Conservation (phyloP, 2,329 filamentous ascomycete species). For the Penicillium olsonii region DNA sequence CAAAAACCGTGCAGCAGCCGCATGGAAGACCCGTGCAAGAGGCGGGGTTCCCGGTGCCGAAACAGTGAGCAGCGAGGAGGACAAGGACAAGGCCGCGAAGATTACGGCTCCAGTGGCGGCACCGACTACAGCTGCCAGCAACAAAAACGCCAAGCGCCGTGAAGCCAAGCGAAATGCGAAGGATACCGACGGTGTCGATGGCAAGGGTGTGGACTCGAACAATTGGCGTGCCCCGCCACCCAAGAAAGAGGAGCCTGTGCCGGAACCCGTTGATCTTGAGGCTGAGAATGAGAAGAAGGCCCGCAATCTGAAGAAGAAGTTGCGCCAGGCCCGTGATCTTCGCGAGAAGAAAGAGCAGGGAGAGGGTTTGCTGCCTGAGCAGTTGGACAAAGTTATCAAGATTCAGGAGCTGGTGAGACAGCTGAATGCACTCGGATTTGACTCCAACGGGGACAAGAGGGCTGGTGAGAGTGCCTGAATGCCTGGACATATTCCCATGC, state of each 20-base stretch:
- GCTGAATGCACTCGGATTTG: slow-evolving; percentile 80
- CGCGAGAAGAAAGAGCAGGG: slow-evolving; percentile 89
- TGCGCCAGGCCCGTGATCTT: slow-evolving; percentile 88
- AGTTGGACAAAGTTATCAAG: slow-evolving; percentile 96
- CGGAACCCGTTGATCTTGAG: slow-evolving; percentile 59
- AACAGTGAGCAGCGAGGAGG: slow-evolving; percentile 53
- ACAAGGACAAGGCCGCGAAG: slow-evolving; percentile 42
- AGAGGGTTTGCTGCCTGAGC: slow-evolving; percentile 81
- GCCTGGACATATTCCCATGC: not conserved
- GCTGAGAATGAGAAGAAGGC: slow-evolving; percentile 90
- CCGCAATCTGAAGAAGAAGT: slow-evolving; percentile 87
- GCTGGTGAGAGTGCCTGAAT: slow-evolving; percentile 19
- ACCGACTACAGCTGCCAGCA: slow-evolving; percentile 55
- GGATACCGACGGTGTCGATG: slow-evolving; percentile 51
- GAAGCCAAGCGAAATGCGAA: slow-evolving; percentile 67
- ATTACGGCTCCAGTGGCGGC: not conserved
- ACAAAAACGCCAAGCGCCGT: slow-evolving; percentile 83
- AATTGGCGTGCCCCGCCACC: slow-evolving; percentile 32
- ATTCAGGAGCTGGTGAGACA: slow-evolving; percentile 92
- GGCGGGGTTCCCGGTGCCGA: slow-evolving; percentile 76
- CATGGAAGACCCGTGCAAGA: slow-evolving; percentile 73
- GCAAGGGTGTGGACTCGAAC: slow-evolving; percentile 30
- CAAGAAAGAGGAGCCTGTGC: slow-evolving; percentile 29
- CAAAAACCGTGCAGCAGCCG: slow-evolving; percentile 86
- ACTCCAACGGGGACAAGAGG: slow-evolving; percentile 71